Conservation (phyloP, 495 filamentous ascomycete species). For the Penicillium pancosmium region DNA sequence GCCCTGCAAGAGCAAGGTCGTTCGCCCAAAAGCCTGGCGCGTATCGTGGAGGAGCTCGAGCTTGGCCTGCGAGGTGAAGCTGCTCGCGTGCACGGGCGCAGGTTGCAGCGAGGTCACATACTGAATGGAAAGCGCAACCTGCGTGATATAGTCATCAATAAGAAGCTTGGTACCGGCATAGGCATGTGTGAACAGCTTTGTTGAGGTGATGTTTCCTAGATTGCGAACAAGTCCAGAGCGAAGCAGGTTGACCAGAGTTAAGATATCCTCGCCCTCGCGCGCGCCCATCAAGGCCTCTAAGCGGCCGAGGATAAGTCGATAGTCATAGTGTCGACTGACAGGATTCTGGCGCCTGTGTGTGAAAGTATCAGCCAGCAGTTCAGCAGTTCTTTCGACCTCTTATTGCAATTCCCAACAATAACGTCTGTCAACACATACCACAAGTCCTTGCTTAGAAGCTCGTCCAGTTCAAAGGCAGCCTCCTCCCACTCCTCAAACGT, state of each 20-base stretch:
- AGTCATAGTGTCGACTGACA: conserved; percentile 83
- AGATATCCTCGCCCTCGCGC: conserved; percentile 74
- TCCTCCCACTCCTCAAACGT: conserved; percentile 84
- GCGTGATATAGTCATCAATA: conserved; percentile 89
- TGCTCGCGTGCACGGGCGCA: conserved; percentile 51
- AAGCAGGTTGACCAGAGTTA: conserved; percentile 75
- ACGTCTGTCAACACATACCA: conserved; percentile 55
- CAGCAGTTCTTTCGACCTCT: not conserved
- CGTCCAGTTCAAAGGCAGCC: conserved; percentile 77
- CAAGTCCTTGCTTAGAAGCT: conserved; percentile 73
- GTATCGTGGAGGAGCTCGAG: conserved; percentile 88
- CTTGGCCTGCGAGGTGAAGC: conserved; percentile 81
- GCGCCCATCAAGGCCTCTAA: conserved; percentile 71
- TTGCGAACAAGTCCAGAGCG: conserved; percentile 89
- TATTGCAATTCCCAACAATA: not conserved
- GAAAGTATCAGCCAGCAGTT: not conserved
- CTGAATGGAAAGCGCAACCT: conserved; percentile 77
- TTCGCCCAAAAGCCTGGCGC: conserved; percentile 85
- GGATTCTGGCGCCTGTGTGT: conserved; percentile 72
- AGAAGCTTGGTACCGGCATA: conserved; percentile 89
- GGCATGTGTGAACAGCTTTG: conserved; percentile 81
- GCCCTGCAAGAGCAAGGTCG: conserved; percentile 84
- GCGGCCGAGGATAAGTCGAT: conserved; percentile 79
- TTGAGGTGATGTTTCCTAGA: conserved; percentile 83
- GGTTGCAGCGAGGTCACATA: conserved; percentile 77